Evolutionary conservation across 352 stramenopile species (phyloP).

Genomic region (Globisporangium barbulae): DNA sequence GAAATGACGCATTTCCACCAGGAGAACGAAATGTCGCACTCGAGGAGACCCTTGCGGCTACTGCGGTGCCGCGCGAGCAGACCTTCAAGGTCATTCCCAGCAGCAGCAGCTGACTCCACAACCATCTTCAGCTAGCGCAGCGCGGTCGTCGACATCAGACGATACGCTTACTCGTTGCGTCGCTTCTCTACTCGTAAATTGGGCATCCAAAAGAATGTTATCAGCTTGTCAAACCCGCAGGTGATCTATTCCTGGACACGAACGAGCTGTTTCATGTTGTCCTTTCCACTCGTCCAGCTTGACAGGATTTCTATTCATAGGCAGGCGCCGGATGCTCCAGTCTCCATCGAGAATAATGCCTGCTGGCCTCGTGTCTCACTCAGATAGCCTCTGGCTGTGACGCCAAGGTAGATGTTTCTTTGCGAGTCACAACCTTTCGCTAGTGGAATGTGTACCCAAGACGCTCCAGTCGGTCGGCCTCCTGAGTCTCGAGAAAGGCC

Average conservation of each 20-base stretch:
- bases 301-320: too few relatives aligned
- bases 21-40: conserved; percentile 17
- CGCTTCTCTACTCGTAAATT: neutral
- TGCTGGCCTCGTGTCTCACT: too few relatives aligned
- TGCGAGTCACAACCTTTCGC: conserved; percentile 2
- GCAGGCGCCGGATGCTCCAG: too few relatives aligned
- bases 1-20: conserved; percentile 8
- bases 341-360: too few relatives aligned
- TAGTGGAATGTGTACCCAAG: neutral
- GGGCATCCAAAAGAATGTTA: too few relatives aligned
- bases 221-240: too few relatives aligned
- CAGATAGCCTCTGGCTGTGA: too few relatives aligned
- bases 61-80: conserved; percentile 5
- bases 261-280: too few relatives aligned
- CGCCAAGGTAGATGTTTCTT: neutral
- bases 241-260: too few relatives aligned
- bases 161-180: too few relatives aligned
- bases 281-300: too few relatives aligned
- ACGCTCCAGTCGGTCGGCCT: neutral
- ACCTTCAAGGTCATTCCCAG: neutral
- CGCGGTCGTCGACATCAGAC: neutral
- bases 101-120: neutral
- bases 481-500: neutral
- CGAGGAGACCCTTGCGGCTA: neutral
- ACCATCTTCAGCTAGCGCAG: neutral